Conservation (phyloP, 345 rosid genomes). For the Citrus sp. region DNA sequence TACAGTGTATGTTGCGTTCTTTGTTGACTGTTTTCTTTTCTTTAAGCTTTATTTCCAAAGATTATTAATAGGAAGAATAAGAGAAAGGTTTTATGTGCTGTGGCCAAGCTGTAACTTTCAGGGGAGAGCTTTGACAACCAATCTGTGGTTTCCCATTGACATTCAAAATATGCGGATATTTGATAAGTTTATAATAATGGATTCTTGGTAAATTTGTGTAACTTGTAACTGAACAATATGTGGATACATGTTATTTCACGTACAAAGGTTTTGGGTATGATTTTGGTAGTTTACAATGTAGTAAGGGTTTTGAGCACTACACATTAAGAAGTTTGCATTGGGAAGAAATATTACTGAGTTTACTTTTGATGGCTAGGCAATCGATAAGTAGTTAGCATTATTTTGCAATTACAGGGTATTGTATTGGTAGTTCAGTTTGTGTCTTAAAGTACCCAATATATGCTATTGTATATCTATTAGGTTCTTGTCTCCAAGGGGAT, state of each 20-base stretch:
- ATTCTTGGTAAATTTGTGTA: background rate
- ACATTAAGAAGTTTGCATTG: background rate
- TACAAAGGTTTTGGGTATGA: background rate
- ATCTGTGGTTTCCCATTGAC: background rate
- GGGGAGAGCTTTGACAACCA: background rate
- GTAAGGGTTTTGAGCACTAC: background rate
- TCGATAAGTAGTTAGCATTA: background rate
- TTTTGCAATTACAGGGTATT: background rate
- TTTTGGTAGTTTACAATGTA: background rate
- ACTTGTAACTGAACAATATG: background rate
- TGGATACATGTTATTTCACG: background rate
- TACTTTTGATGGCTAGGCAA: background rate
- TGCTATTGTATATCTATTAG: background rate
- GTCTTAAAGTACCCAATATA: background rate
- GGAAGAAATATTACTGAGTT: background rate
- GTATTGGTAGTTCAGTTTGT: background rate
- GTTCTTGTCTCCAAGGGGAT: no score
- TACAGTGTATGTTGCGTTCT: constrained; percentile 67
- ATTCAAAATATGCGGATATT: background rate
- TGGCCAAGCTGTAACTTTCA: background rate
- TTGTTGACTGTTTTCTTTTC: constrained; percentile 1
- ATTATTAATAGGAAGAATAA: background rate
- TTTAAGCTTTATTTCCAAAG: background rate
- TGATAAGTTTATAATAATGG: background rate
- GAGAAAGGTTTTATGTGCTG: background rate